Evolutionary conservation across 2,329 filamentous ascomycete genomes (phyloP).

Genomic region (Colletotrichum horii): DNA sequence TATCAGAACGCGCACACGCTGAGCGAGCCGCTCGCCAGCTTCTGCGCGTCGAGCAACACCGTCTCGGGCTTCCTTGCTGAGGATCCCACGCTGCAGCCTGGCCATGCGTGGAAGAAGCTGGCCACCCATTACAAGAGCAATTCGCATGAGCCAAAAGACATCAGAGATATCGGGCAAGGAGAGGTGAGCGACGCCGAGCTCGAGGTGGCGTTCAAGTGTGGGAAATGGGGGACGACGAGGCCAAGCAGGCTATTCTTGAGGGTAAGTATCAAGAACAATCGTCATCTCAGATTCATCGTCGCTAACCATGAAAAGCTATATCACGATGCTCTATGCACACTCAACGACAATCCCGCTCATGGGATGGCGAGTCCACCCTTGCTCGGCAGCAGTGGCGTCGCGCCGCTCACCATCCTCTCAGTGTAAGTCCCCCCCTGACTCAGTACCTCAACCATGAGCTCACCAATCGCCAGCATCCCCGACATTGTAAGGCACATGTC

Average conservation of each 20-base stretch:
- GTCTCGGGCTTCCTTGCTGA: not conserved
- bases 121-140: not conserved
- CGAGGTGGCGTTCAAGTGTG: not conserved
- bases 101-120: not conserved
- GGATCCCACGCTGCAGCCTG: not conserved
- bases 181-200: not conserved
- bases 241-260: not conserved
- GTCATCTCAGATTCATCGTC: not conserved
- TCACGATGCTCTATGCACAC: not conserved
- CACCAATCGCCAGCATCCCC: slow-evolving; percentile 44
- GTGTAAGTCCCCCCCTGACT: slow-evolving; percentile 39
- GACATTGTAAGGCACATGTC: slow-evolving; percentile 78
- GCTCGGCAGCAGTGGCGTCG: slow-evolving; percentile 61
- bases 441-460: not conserved
- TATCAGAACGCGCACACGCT: not conserved
- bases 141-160: not conserved
- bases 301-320: not conserved
- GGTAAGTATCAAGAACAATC: not conserved
- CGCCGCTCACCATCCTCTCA: slow-evolving; percentile 73
- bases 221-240: not conserved
- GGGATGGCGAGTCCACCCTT: slow-evolving; percentile 59
- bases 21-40: not conserved
- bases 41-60: not conserved
- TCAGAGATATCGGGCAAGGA: not conserved
- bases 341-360: slow-evolving; percentile 26